Percentiles rank a stretch among this genome's conserved stretches.
Conservation (phyloP, 1,139 yeast genomes). For the Schwanniomyces etchellsii region DNA sequence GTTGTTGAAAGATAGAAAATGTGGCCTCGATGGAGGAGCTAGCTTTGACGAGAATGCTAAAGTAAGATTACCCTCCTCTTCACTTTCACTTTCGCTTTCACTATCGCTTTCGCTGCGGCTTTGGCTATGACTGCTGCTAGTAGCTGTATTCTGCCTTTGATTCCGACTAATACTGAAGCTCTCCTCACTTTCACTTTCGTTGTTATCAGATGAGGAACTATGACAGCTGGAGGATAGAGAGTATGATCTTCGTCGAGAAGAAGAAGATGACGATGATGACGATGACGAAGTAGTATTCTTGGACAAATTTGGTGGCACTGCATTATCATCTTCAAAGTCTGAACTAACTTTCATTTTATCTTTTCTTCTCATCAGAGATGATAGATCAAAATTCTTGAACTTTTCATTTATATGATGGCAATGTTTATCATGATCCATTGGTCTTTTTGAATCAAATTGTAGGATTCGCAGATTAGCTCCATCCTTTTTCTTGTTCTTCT, state of each 20-base stretch:
- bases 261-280: constrained; percentile 6
- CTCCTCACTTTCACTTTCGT: background rate
- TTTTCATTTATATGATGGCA: constrained; percentile 31
- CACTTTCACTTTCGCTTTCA: constrained; percentile 29
- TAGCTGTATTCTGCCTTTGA: background rate
- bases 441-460: background rate
- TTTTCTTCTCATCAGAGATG: constrained; percentile 36
- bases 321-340: constrained; percentile 6
- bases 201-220: background rate
- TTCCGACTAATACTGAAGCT: background rate
- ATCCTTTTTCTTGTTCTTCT: background rate
- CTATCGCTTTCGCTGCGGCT: constrained; percentile 3
- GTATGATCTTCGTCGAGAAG: background rate
- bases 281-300: background rate
- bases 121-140: background rate
- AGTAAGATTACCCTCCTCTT: constrained; percentile 46
- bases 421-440: constrained; percentile 5
- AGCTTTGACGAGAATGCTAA: constrained; percentile 46
- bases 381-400: constrained; percentile 33
- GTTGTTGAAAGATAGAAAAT: constrained; percentile 26
- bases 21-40: constrained; percentile 30
- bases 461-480: background rate
- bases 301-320: background rate
- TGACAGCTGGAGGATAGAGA: too few species aligned
- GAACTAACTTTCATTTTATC: constrained; percentile 7